Conservation (phyloP, 1,284 basidiomycete species). For the Tilletia indica region DNA sequence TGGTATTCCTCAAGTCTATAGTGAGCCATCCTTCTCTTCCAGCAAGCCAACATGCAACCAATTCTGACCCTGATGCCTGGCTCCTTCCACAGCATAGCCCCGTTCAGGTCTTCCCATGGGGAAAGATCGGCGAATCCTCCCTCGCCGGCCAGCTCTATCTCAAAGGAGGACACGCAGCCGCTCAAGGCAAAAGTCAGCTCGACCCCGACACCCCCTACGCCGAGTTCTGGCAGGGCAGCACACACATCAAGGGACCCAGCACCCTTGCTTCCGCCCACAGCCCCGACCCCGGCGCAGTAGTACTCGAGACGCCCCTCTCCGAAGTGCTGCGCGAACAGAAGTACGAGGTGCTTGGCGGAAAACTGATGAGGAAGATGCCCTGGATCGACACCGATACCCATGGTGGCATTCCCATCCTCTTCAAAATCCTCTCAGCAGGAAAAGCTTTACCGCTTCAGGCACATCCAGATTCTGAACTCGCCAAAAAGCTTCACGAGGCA, state of each 20-base stretch:
- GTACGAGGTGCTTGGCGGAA: constrained; percentile 7
- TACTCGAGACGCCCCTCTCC: neutral
- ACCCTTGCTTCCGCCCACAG: neutral
- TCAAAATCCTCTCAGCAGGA: constrained; percentile 7
- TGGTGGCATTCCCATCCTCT: constrained; percentile 14
- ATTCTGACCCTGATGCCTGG: too few species aligned
- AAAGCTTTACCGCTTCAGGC: constrained; percentile 16
- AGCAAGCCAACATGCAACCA: neutral
- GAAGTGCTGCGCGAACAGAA: neutral
- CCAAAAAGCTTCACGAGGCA: neutral
- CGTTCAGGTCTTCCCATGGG: neutral
- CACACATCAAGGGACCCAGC: constrained; percentile 9
- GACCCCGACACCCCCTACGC: constrained; percentile 8
- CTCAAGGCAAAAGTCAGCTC: neutral
- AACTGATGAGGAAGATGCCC: constrained; percentile 7
- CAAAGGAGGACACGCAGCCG: neutral
- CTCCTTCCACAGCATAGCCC: neutral
- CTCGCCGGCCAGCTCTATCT: constrained; percentile 5
- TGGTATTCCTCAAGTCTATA: too few species aligned
- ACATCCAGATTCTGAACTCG: constrained; percentile 5
- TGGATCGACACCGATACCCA: constrained; percentile 16
- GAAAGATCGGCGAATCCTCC: neutral
- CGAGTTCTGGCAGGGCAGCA: constrained; percentile 16
- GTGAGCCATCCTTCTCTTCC: neutral
- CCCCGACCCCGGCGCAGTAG: neutral